Percentiles rank a stretch among this genome's conserved stretches.
Evolutionary conservation across 495 filamentous ascomycete genomes (phyloP).

Genomic region (Apiosordaria backusii): DNA sequence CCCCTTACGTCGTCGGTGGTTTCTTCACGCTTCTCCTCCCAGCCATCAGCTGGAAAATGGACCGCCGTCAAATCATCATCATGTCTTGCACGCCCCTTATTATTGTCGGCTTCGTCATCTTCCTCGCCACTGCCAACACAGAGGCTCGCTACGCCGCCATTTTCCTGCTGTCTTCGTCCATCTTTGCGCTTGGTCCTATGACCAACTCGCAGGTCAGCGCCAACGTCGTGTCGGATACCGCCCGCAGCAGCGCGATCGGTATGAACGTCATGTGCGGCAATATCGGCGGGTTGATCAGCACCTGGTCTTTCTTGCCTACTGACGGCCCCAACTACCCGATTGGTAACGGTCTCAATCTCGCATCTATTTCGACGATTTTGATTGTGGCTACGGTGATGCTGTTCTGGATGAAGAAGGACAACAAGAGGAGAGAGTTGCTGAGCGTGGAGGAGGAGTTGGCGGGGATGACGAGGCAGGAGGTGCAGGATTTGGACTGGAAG

Average conservation of each 20-base stretch:
- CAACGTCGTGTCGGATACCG: constrained; percentile 69
- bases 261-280: constrained; percentile 66
- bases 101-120: constrained; percentile 70
- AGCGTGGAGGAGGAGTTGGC: constrained; percentile 55
- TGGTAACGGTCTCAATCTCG: constrained; percentile 72
- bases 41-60: constrained; percentile 56
- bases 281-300: constrained; percentile 65
- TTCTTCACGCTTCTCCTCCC: constrained; percentile 64
- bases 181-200: constrained; percentile 66
- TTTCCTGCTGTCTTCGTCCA: constrained; percentile 63
- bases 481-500: constrained; percentile 68
- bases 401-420: constrained; percentile 63
- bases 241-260: constrained; percentile 61
- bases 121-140: constrained; percentile 53
- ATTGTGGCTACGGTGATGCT: constrained; percentile 45
- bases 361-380: constrained; percentile 51
- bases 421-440: constrained; percentile 50
- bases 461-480: constrained; percentile 51
- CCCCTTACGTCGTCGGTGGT: constrained; percentile 66
- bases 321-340: constrained; percentile 68
- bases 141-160: constrained; percentile 65
- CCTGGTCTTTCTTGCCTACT: constrained; percentile 63
- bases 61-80: constrained; percentile 61
- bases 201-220: constrained; percentile 63
- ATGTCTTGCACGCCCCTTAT: constrained; percentile 53